A percentile compares a stretch with the other conserved stretches of the same genome.
These are phyloP conservation scores for Flaveria bidentis DNA, from an alignment of 129 eudicot species.

Conservation along the genomic window DNA sequence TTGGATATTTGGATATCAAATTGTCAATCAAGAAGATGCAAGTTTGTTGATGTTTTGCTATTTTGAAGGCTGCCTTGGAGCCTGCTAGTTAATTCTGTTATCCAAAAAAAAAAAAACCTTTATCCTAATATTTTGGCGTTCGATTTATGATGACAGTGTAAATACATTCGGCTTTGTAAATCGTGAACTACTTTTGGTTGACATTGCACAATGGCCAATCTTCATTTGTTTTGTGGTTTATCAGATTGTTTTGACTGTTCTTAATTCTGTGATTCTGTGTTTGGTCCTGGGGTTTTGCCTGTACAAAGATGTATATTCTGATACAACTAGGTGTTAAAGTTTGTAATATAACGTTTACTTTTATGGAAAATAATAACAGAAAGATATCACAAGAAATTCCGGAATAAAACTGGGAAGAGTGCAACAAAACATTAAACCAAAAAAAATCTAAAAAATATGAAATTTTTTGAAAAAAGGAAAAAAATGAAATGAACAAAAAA, in stretches of 20 bases:
- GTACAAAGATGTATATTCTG: neutral
- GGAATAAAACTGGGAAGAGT: too few species aligned
- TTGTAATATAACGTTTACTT: too few species aligned
- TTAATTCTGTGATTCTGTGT: neutral
- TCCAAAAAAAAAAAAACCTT: neutral
- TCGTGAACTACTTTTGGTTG: slow-evolving; percentile 20
- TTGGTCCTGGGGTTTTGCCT: neutral
- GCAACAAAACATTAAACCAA: too few species aligned
- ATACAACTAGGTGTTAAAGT: too few species aligned
- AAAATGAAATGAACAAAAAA: too few species aligned
- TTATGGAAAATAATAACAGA: too few species aligned
- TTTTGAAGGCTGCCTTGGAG: slow-evolving; percentile 28
- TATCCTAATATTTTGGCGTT: slow-evolving; percentile 25
- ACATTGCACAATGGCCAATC: neutral
- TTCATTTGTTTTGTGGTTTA: neutral
- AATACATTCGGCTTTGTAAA: slow-evolving; percentile 52
- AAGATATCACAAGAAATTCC: too few species aligned
- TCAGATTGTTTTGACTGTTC: neutral
- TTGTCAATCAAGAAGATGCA: neutral
- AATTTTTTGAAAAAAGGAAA: too few species aligned
- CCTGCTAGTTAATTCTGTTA: slow-evolving; percentile 24
- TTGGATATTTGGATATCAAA: slow-evolving; percentile 9
- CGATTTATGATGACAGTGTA: slow-evolving; percentile 49
- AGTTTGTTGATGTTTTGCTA: slow-evolving; percentile 18
- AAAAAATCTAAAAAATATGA: too few species aligned